Base-by-base conservation (phyloP, 1,139 yeast genomes). In the Blastobotrys ciferrii region DNA sequence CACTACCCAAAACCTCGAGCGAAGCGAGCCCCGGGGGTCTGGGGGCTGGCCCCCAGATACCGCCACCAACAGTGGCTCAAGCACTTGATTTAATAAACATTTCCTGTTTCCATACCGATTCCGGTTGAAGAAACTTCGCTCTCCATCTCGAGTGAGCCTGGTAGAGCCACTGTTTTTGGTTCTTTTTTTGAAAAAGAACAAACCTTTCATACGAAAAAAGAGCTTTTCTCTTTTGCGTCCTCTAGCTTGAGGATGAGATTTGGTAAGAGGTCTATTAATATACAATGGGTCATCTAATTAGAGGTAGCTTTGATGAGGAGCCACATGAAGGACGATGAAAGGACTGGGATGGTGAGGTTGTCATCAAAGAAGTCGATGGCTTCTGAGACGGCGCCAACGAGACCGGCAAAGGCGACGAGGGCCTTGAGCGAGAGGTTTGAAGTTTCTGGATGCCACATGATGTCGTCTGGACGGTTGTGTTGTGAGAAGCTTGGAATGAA, bases 261-360 rank as follows among this genome's bases (percentile, higher is more conserved):
- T 30, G 12, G 37, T 17, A 41, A 9, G 20, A 28, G 13, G 14
- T 46, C 13, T 13, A 35, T 32, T 11, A 28, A 35, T 23, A 17
- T 32, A 31, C 31, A 41, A 18, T 20, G 14, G n/a, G n/a, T n/a
- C n/a, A n/a, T 23, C 28, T 23, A 23, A 25, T 43, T 47, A 20
- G 44, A 49, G 13, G 56, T 53, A 40, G 48, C 43, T 49, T 55
- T 54, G 30, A 53, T 31, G 13, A 58, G 54, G 1, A 43, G 47
- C 58, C 59, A 59, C 53, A 89, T 72, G 58, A 84, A 78, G 11
- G 76, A 65, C 6, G 94, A 85, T 38, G 95, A 82, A 43, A 89
- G 65, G 0, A 87, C 88, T 2, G 98, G 98, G 52, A 92, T 91
- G 45, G 98, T 89, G 60, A 94, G 79, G 66, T 92, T 92, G 65